Conservation (phyloP, 805 yeast species). For the Hagleromyces aurorensis region DNA sequence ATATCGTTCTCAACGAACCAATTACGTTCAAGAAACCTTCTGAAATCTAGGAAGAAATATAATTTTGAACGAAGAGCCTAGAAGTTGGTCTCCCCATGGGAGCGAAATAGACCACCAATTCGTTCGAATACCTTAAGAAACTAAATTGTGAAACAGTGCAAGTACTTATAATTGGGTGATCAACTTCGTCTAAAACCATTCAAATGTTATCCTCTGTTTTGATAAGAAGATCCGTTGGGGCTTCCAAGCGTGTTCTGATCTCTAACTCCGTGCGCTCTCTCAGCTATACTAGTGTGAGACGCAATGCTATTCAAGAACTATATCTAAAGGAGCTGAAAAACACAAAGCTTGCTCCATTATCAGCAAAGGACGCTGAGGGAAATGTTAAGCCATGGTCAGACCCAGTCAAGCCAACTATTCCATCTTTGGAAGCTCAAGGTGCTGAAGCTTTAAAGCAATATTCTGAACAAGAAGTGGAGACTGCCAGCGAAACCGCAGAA, state of each 20-base stretch:
- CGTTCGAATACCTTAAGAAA: too few relatives aligned
- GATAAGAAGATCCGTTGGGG: not conserved
- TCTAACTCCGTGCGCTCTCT: slow-evolving; percentile 24
- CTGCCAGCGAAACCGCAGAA: slow-evolving; percentile 46
- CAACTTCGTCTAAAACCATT: too few relatives aligned
- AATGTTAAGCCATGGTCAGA: slow-evolving; percentile 76
- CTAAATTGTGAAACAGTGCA: too few relatives aligned
- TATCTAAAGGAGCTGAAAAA: slow-evolving; percentile 80
- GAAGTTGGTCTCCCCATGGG: too few relatives aligned
- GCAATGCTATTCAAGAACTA: slow-evolving; percentile 67
- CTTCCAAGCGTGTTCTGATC: slow-evolving; percentile 1
- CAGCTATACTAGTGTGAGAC: slow-evolving; percentile 31
- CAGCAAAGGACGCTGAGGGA: slow-evolving; percentile 67
- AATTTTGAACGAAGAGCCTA: too few relatives aligned
- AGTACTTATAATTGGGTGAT: too few relatives aligned
- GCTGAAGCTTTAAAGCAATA: slow-evolving; percentile 60
- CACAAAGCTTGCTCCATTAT: slow-evolving; percentile 75
- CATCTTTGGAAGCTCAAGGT: slow-evolving; percentile 61
- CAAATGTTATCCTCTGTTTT: slow-evolving; percentile 1
- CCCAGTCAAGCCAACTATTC: slow-evolving; percentile 72
- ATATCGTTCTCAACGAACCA: too few relatives aligned
- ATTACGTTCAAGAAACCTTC: too few relatives aligned
- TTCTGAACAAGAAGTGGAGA: slow-evolving; percentile 68
- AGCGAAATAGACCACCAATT: too few relatives aligned
- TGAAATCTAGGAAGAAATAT: too few relatives aligned